A percentile compares a stretch with the other conserved stretches of the same genome.
Evolutionary conservation across 2,329 filamentous ascomycete species (phyloP).

Genomic region (Geosmithia morbida): DNA sequence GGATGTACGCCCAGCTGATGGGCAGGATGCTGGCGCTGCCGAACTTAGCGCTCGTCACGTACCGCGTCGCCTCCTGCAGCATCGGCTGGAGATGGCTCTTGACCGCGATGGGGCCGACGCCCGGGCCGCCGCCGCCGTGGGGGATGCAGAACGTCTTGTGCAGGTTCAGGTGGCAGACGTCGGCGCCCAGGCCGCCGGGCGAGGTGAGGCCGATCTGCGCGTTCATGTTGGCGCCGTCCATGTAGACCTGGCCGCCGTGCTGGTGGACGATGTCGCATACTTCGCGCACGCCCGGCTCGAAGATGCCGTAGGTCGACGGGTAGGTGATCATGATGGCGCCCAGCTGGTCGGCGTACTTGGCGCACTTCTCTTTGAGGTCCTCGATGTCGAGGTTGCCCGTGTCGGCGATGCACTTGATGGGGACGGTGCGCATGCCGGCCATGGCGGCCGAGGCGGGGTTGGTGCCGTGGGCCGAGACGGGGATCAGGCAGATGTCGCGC

Average conservation of each 20-base stretch:
- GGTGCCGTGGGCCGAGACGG: constrained; percentile 87
- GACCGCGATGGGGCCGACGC: constrained; percentile 87
- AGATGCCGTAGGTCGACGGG: constrained; percentile 88
- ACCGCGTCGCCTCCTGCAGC: constrained; percentile 41
- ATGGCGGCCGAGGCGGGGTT: constrained; percentile 93
- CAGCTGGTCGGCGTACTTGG: constrained; percentile 73
- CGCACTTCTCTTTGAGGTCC: constrained; percentile 77
- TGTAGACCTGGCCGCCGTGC: constrained; percentile 88
- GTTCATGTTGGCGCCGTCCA: constrained; percentile 99
- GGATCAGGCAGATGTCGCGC: constrained; percentile 86
- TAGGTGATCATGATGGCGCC: constrained; percentile 96
- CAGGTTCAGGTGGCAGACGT: constrained; percentile 92
- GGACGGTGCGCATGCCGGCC: constrained; percentile 88
- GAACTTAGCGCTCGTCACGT: constrained; percentile 57
- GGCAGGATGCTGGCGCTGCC: constrained; percentile 86
- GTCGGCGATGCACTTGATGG: constrained; percentile 75
- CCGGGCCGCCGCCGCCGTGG: constrained; percentile 86
- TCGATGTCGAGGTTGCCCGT: constrained; percentile 82
- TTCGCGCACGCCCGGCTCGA: constrained; percentile 77
- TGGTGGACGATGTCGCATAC: constrained; percentile 76
- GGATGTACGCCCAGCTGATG: constrained; percentile 91
- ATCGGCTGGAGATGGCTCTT: constrained; percentile 65
- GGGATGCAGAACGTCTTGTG: constrained; percentile 99
- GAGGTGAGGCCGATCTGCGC: constrained; percentile 93
- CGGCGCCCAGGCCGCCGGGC: constrained; percentile 86